Evolutionary conservation across 352 stramenopile genomes (phyloP), one percentile per base, ranked within the genome.

Genomic region (Heterotrichella gracilis): DNA sequence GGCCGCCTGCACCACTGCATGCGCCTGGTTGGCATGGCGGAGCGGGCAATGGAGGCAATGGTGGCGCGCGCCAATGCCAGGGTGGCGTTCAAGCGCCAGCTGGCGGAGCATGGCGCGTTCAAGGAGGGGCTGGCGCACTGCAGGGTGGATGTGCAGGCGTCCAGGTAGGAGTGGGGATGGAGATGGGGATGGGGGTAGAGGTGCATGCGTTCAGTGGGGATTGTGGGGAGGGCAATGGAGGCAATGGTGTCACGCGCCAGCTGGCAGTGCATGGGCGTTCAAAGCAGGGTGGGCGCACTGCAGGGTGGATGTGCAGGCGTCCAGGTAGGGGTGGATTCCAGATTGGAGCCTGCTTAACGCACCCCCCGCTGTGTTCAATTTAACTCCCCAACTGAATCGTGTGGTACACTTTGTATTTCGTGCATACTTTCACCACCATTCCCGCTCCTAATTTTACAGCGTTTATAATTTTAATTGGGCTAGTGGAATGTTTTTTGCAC

Each of bases 1-100:
- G 85, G 85, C 63, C 79, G 93, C 68, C 93, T 96, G 76, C 90
- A 97, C 81, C 89, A 97, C 79, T 96, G 89, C 79, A 96, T 96
- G 89, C 83, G 88, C 64, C 76, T 87, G 17, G 87, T 95, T 71
- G 89, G 89, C 22, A 81, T 82, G 67, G 81, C 83, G 22, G 84
- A 92, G 75, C 79, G 80, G 24, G 87, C 83, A 70, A 76, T 92
- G 20, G 79, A 86, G 70, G 77, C 87, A 24, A 82, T 85, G 71
- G 78, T 75, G 3, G 71, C 75, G 66, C 74, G 81, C 70, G 76
- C 77, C 66, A 69, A 76, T 73, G 72, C 64, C 70, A 66, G 77
- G 25, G 68, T 72, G 70, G 69, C 74, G 68, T 77, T 76, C 69
- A 73, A 75, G 25, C 75, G 70, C 22, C 68, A 70, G 21, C 23